phyloP scores from a whole-genome alignment of 768 basidiomycete species.

The Lenzites betulinus region DNA sequence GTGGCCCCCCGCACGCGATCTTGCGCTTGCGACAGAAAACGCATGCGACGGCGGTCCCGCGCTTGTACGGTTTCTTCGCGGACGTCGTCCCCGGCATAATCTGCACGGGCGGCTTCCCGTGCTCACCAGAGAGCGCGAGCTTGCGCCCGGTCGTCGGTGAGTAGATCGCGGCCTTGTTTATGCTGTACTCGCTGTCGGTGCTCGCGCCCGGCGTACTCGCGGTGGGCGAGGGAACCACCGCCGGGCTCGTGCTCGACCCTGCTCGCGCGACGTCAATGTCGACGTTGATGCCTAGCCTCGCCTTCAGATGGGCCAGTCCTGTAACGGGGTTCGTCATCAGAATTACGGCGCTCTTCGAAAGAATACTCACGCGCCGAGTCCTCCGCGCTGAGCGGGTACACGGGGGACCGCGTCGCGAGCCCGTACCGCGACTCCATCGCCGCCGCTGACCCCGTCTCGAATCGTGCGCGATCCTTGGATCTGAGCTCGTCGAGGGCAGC shows the following conservation, averaged over 20 bases:
- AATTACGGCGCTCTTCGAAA: background rate
- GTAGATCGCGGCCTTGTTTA: conserved; percentile 13
- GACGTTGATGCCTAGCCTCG: background rate
- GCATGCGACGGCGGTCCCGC: conserved; percentile 24
- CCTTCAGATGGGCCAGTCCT: conserved; percentile 1
- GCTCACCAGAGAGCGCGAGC: conserved; percentile 1
- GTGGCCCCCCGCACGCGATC: conserved; percentile 32
- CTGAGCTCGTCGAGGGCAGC: conserved; percentile 10
- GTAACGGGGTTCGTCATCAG: background rate
- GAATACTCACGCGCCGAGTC: conserved; percentile 6
- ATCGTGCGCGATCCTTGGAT: conserved; percentile 5
- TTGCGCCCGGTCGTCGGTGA: conserved; percentile 19
- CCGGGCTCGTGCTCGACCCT: background rate
- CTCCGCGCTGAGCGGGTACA: conserved; percentile 1
- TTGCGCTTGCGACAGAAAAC: conserved; percentile 30
- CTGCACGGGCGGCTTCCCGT: background rate
- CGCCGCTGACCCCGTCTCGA: background rate
- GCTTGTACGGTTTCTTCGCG: conserved; percentile 18
- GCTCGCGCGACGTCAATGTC: background rate
- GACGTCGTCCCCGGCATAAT: background rate
- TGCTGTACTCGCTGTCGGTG: background rate
- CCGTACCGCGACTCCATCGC: background rate
- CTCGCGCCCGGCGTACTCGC: background rate
- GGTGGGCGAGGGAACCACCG: background rate
- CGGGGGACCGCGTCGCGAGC: background rate